phyloP scores from a whole-genome alignment of 2,329 filamentous ascomycete genomes.

The Xylaria sp. region DNA sequence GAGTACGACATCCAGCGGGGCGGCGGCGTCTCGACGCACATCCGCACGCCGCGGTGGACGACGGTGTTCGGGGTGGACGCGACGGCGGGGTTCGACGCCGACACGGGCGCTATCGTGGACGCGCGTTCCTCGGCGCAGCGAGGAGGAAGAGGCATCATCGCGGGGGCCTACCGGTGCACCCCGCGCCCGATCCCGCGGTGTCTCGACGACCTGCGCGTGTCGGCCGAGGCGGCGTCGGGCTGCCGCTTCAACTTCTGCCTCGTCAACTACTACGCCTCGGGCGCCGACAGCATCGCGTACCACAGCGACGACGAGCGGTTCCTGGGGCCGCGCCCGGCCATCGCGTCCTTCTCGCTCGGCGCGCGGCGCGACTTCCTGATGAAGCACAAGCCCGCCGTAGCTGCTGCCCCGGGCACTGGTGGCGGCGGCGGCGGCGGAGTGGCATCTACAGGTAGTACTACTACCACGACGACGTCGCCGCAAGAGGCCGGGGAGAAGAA shows the following conservation, averaged over 20 bases:
- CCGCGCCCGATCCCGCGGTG: slow-evolving; percentile 74
- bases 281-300: slow-evolving; percentile 75
- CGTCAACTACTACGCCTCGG: slow-evolving; percentile 82
- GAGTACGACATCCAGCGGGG: slow-evolving; percentile 74
- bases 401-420: slow-evolving; percentile 38
- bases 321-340: slow-evolving; percentile 68
- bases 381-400: slow-evolving; percentile 78
- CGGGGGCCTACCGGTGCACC: slow-evolving; percentile 54
- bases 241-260: slow-evolving; percentile 76
- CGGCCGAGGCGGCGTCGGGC: slow-evolving; percentile 68
- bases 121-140: slow-evolving; percentile 41
- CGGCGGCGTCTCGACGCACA: slow-evolving; percentile 61
- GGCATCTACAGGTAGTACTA: too few relatives aligned
- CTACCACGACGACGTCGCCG: too few relatives aligned
- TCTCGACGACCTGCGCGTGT: slow-evolving; percentile 63
- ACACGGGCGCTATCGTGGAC: slow-evolving; percentile 46
- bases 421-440: too few relatives aligned
- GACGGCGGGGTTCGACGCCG: slow-evolving; percentile 63
- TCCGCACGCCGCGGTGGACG: slow-evolving; percentile 63
- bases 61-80: slow-evolving; percentile 63
- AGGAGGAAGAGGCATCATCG: slow-evolving; percentile 42
- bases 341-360: slow-evolving; percentile 75
- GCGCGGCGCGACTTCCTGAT: slow-evolving; percentile 74
- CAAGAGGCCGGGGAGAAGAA: slow-evolving; percentile 1
- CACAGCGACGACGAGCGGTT: slow-evolving; percentile 83